phyloP scores from a whole-genome alignment of 2,329 filamentous ascomycete genomes.

The Tolypocladium paradoxum region DNA sequence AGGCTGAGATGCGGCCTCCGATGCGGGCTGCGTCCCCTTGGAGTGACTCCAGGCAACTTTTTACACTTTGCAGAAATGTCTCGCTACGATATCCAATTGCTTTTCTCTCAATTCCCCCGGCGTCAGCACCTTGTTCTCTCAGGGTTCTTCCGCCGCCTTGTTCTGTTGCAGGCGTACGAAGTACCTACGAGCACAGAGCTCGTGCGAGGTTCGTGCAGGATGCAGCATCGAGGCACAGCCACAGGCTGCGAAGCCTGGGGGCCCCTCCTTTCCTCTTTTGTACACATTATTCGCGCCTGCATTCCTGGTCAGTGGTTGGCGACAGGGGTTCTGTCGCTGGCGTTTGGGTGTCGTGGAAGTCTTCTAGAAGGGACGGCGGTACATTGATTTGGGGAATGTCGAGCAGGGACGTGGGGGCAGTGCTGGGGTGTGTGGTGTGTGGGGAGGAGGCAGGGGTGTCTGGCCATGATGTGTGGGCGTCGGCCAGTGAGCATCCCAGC shows the following conservation, averaged over 20 bases:
- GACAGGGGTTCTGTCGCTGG: not conserved
- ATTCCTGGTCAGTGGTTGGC: not conserved
- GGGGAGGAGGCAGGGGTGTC: not conserved
- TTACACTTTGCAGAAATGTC: not conserved
- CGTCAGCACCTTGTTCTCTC: not conserved
- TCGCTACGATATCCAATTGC: not conserved
- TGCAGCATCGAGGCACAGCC: not conserved
- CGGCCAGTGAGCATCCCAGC: not conserved
- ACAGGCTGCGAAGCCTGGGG: not conserved
- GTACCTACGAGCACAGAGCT: not conserved
- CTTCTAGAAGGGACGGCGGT: slow-evolving; percentile 19
- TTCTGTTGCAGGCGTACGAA: not conserved
- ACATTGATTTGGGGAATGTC: not conserved
- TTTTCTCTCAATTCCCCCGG: not conserved
- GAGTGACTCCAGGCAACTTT: slow-evolving; percentile 1
- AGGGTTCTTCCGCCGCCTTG: not conserved
- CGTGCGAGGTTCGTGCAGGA: not conserved
- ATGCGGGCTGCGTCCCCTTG: not conserved
- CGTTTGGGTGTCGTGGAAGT: slow-evolving; percentile 17
- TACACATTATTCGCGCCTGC: not conserved
- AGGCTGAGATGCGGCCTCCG: not conserved
- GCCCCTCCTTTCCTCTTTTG: not conserved
- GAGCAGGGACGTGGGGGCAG: not conserved
- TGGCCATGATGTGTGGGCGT: not conserved
- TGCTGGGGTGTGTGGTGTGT: not conserved